phyloP scores from a whole-genome alignment of 1,284 basidiomycete species.

The Cryptococcus sp. region DNA sequence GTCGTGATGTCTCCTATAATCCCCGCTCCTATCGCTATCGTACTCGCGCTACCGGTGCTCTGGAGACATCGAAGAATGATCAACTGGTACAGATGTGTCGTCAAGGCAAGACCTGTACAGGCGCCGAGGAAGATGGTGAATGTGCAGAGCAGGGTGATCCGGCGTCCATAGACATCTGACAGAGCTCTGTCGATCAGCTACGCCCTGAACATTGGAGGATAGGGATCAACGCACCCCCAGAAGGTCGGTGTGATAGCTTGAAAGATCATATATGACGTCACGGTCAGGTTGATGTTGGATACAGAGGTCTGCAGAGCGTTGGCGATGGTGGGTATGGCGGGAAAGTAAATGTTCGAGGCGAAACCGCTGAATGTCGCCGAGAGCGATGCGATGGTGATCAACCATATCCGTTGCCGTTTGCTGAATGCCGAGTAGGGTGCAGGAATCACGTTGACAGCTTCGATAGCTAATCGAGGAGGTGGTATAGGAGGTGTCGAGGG shows the following conservation, averaged over 20 bases:
- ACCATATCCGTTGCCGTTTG: not conserved
- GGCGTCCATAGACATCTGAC: constrained; percentile 18
- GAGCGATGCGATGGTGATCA: constrained; percentile 13
- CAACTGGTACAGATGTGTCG: constrained; percentile 23
- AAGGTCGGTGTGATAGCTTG: constrained; percentile 38
- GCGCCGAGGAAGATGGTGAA: constrained; percentile 28
- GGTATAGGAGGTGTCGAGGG: no score
- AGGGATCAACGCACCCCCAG: constrained; percentile 50
- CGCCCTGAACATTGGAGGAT: constrained; percentile 54
- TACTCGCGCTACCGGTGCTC: constrained; percentile 25
- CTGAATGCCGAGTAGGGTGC: not conserved
- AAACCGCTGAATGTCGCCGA: constrained; percentile 38
- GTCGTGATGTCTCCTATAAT: constrained; percentile 28
- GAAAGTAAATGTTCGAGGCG: constrained; percentile 46
- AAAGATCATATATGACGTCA: constrained; percentile 34
- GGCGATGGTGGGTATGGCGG: constrained; percentile 27
- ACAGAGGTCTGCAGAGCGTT: constrained; percentile 17
- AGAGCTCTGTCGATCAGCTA: constrained; percentile 47
- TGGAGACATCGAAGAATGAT: constrained; percentile 29
- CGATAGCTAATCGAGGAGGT: no score
- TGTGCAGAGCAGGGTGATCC: constrained; percentile 26
- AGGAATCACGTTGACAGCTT: no score
- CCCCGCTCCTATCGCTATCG: constrained; percentile 31
- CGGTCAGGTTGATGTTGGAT: constrained; percentile 29
- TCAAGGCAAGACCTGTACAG: constrained; percentile 30